phyloP scores from a whole-genome alignment of 2,329 filamentous ascomycete species.

The Fusarium coffeatum region DNA sequence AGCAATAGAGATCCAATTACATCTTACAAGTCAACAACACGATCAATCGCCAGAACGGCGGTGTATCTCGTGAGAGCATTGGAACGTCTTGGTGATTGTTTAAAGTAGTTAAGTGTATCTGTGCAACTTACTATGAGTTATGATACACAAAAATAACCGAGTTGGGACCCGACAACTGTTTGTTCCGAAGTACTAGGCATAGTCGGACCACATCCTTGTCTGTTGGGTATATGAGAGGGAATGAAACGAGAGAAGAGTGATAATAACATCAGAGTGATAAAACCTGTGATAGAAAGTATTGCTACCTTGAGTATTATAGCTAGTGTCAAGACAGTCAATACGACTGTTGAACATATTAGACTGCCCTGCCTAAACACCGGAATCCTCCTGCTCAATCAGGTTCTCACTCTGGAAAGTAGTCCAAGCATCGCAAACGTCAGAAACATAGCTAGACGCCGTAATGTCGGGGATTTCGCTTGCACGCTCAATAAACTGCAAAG shows the following conservation, averaged over 20 bases:
- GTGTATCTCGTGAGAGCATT: fast-evolving
- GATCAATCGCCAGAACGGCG: fast-evolving
- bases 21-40: fast-evolving
- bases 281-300: fast-evolving
- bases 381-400: slow-evolving; percentile 7
- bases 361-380: background rate
- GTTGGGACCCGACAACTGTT: too few relatives aligned
- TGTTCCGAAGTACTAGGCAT: too few relatives aligned
- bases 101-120: fast-evolving
- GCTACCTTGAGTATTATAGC: background rate
- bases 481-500: slow-evolving; percentile 12
- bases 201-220: too few relatives aligned
- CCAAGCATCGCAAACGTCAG: slow-evolving; percentile 17
- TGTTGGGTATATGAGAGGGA: fast-evolving
- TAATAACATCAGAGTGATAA: fast-evolving
- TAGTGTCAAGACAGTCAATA: fast-evolving
- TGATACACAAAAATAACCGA: too few relatives aligned
- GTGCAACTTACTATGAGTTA: background rate
- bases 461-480: slow-evolving; percentile 8
- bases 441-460: slow-evolving; percentile 9
- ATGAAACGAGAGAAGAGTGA: background rate
- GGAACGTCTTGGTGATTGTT: background rate
- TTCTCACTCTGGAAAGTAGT: slow-evolving; percentile 1
- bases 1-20: background rate
- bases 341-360: background rate